These are phyloP conservation scores for Heliosperma pusillum DNA, from an alignment of 148 eudicot genomes.

Conservation along the genomic window DNA sequence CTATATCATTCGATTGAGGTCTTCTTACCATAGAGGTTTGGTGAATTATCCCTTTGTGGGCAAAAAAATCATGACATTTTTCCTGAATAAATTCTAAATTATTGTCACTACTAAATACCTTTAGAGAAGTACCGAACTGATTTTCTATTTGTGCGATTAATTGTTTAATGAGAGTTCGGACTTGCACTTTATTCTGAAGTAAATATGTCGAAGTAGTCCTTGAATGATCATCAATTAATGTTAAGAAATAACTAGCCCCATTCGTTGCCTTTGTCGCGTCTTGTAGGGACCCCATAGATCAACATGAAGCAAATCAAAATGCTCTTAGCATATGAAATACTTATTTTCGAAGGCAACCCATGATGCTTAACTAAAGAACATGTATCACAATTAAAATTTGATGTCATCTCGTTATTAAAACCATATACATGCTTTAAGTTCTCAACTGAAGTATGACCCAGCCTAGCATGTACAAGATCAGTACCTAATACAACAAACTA, in stretches of 20 bases:
- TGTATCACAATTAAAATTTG: not conserved
- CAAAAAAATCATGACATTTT: not conserved
- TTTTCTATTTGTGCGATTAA: not conserved
- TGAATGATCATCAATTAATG: not conserved
- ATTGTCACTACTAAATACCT: not conserved
- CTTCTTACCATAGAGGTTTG: not conserved
- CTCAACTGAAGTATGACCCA: not conserved
- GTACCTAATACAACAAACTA: not conserved
- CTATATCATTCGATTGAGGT: not conserved
- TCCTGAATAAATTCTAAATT: not conserved
- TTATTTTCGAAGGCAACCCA: not conserved
- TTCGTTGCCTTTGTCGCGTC: no score
- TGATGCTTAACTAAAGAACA: not conserved
- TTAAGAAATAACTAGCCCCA: not conserved
- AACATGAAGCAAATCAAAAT: not conserved
- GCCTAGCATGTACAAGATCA: not conserved
- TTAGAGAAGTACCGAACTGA: not conserved
- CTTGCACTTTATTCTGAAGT: not conserved
- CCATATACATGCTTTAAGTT: not conserved
- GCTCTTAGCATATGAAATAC: not conserved
- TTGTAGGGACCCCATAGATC: constrained; percentile 7
- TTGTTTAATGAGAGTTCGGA: not conserved
- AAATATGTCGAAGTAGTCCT: not conserved
- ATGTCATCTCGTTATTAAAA: no score
- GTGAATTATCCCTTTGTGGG: not conserved